Percentiles rank a stretch among this genome's conserved stretches.
Evolutionary conservation across 129 eudicot species (phyloP).

Genomic region (Dittrichia graveolens): DNA sequence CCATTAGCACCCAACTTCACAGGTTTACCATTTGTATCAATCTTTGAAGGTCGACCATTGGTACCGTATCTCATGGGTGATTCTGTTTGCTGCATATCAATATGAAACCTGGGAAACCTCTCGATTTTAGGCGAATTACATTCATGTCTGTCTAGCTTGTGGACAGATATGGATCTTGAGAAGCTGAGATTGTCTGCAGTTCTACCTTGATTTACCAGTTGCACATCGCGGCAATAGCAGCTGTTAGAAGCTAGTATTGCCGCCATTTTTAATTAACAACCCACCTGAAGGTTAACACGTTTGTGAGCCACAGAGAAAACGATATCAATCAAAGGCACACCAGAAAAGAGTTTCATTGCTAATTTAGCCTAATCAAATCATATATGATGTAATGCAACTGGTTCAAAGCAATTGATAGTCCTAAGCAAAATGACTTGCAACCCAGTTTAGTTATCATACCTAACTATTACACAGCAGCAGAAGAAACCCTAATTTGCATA

Average conservation of each 20-base stretch:
- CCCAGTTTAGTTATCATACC: not conserved
- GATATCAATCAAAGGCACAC: slow-evolving; percentile 12
- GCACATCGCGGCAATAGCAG: slow-evolving; percentile 61
- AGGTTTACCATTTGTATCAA: slow-evolving; percentile 56
- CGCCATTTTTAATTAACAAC: slow-evolving; percentile 48
- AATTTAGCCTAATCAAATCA: not conserved
- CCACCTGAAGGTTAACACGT: slow-evolving; percentile 36
- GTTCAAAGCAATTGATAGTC: no score
- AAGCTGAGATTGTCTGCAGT: slow-evolving; percentile 46
- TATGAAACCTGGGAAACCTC: slow-evolving; percentile 32
- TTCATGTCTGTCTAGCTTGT: slow-evolving; percentile 32
- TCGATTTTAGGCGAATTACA: slow-evolving; percentile 21
- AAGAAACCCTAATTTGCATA: slow-evolving; percentile 11
- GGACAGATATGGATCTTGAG: slow-evolving; percentile 47
- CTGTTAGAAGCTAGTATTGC: slow-evolving; percentile 81
- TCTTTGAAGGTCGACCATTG: slow-evolving; percentile 49
- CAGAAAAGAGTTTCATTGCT: not conserved
- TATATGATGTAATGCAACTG: slow-evolving; percentile 24
- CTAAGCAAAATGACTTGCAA: no score
- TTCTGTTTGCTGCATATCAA: slow-evolving; percentile 60
- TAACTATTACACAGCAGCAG: not conserved
- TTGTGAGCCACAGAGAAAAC: slow-evolving; percentile 21
- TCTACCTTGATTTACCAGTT: slow-evolving; percentile 48
- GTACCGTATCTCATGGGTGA: slow-evolving; percentile 46
- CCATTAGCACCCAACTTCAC: slow-evolving; percentile 58